Conservation (phyloP, 2,329 filamentous ascomycete species). For the Didymellaceae sp. region DNA sequence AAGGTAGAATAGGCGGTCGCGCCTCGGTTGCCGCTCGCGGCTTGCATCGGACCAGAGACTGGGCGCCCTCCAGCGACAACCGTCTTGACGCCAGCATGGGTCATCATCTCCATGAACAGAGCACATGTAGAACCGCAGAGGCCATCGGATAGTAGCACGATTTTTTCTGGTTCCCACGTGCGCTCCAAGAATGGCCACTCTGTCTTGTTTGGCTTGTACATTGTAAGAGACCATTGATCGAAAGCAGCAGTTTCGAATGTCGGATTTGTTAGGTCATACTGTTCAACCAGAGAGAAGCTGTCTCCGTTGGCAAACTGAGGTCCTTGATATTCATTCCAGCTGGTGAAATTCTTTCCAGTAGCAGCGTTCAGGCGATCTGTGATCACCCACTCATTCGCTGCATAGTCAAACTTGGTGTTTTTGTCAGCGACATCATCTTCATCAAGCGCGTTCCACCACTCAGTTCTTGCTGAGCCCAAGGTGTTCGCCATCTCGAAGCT, state of each 20-base stretch:
- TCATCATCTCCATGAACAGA: constrained; percentile 60
- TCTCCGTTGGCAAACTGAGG: constrained; percentile 24
- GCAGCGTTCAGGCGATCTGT: constrained; percentile 21
- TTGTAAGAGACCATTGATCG: constrained; percentile 11
- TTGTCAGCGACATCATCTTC: constrained; percentile 3
- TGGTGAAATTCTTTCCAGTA: constrained; percentile 40
- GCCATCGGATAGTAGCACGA: constrained; percentile 58
- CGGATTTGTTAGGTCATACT: constrained; percentile 16
- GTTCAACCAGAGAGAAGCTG: constrained; percentile 11
- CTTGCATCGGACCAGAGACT: constrained; percentile 61
- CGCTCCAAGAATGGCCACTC: constrained; percentile 5
- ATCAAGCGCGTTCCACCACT: constrained; percentile 11
- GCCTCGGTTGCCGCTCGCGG: constrained; percentile 66
- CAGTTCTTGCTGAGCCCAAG: constrained; percentile 1
- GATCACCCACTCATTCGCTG: constrained; percentile 20
- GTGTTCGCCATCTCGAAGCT: constrained; percentile 43
- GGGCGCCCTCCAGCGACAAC: constrained; percentile 65
- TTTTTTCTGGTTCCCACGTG: constrained; percentile 29
- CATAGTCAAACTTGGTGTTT: constrained; percentile 7
- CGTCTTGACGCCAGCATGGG: constrained; percentile 58
- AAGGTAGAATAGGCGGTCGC: constrained; percentile 44
- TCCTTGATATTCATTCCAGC: constrained; percentile 50
- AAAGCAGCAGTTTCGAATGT: constrained; percentile 17
- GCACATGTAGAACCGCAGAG: constrained; percentile 64
- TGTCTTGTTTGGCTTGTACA: constrained; percentile 11